These are phyloP conservation scores for Pythium sukuiense DNA, from an alignment of 352 stramenopile genomes.

Conservation along the genomic window DNA sequence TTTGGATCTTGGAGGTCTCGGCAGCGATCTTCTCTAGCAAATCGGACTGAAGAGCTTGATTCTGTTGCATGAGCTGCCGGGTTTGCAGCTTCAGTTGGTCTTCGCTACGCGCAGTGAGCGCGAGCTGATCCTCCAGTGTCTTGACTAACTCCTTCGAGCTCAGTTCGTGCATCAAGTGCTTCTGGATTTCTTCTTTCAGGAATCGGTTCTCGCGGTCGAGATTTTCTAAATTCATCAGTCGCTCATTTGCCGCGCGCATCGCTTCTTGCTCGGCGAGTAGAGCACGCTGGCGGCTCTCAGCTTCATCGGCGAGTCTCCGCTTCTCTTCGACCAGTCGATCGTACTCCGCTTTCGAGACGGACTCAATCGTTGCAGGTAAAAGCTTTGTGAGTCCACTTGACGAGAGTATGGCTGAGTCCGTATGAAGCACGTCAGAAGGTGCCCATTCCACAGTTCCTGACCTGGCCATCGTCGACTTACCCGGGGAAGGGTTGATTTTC, in stretches of 20 bases:
- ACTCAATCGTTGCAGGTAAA: not conserved
- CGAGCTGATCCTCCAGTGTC: constrained; percentile 52
- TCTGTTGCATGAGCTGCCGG: constrained; percentile 69
- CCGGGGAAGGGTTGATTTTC: not conserved
- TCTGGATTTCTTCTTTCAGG: constrained; percentile 64
- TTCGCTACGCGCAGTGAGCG: constrained; percentile 55
- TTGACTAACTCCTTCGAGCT: constrained; percentile 52
- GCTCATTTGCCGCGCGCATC: constrained; percentile 41
- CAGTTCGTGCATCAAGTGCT: constrained; percentile 57
- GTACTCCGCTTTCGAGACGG: constrained; percentile 31
- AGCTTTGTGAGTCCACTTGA: not conserved
- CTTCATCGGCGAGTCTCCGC: constrained; percentile 26
- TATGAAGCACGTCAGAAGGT: not conserved
- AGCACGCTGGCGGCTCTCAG: constrained; percentile 21
- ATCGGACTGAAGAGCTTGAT: constrained; percentile 62
- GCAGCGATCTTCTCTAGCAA: constrained; percentile 65
- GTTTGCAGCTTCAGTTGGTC: constrained; percentile 72
- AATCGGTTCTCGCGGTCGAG: constrained; percentile 54
- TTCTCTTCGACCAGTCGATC: constrained; percentile 48
- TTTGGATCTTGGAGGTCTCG: constrained; percentile 66
- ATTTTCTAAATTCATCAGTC: constrained; percentile 39
- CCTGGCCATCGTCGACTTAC: not conserved
- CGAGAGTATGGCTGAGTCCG: not conserved
- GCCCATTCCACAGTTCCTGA: not conserved
- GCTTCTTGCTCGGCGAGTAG: constrained; percentile 38